Percentiles rank a stretch among this genome's conserved stretches.
phyloP scores from a whole-genome alignment of 116 monocot species.

The Dioscorea cayenensis region DNA sequence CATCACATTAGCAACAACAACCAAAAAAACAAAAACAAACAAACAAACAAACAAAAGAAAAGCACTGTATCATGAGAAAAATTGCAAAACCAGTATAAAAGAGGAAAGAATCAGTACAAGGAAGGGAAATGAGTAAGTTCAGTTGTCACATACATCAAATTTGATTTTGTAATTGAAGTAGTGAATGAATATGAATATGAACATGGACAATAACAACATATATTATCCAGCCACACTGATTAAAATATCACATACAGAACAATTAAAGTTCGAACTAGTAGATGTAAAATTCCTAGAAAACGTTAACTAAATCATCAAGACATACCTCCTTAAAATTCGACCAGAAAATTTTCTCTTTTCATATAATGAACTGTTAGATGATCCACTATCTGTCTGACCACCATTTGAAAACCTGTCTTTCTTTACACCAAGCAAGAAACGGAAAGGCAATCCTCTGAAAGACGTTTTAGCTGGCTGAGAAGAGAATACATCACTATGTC shows the following conservation, averaged over 20 bases:
- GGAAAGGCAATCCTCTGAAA: slow-evolving; percentile 17
- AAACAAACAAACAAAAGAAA: too few relatives aligned
- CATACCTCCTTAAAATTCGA: slow-evolving; percentile 19
- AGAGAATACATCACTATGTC: slow-evolving; percentile 1
- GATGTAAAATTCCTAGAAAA: background rate
- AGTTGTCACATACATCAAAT: too few relatives aligned
- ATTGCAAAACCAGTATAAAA: too few relatives aligned
- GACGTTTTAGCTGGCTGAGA: slow-evolving; percentile 12
- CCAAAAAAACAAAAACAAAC: too few relatives aligned
- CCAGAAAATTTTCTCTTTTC: slow-evolving; percentile 8
- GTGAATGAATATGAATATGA: too few relatives aligned
- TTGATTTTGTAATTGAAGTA: too few relatives aligned
- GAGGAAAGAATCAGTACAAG: too few relatives aligned
- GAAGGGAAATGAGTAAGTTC: too few relatives aligned
- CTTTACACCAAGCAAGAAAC: slow-evolving; percentile 10
- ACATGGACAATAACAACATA: too few relatives aligned
- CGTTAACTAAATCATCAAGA: background rate
- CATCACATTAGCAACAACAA: too few relatives aligned
- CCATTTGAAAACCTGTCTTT: slow-evolving; percentile 2
- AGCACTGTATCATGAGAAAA: too few relatives aligned
- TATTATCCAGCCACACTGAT: too few relatives aligned
- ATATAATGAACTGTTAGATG: background rate
- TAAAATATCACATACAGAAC: background rate
- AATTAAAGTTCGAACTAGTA: background rate
- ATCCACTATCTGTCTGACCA: background rate